These are phyloP conservation scores for Acacia pycnantha DNA, from an alignment of 331 rosid species.

Conservation along the genomic window DNA sequence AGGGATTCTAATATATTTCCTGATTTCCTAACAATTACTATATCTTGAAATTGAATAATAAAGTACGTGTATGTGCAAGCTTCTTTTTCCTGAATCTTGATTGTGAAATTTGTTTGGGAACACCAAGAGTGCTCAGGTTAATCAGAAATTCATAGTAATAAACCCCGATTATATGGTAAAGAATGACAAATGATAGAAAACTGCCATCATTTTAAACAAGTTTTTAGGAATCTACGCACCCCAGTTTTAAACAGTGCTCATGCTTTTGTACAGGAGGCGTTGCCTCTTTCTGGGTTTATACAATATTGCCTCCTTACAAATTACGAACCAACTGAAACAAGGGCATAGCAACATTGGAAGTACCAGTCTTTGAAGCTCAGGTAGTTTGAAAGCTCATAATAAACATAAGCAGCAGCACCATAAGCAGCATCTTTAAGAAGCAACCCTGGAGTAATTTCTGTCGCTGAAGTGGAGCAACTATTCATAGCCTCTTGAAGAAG, in stretches of 20 bases:
- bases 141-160: neutral
- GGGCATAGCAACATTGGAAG: constrained; percentile 26
- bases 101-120: neutral
- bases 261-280: neutral
- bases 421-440: constrained; percentile 98
- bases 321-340: neutral
- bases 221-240: neutral
- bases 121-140: neutral
- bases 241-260: neutral
- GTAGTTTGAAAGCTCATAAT: constrained; percentile 94
- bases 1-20: no score
- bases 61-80: neutral
- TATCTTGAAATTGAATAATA: constrained; percentile 1
- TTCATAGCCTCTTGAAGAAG: constrained; percentile 90
- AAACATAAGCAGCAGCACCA: constrained; percentile 97
- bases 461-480: constrained; percentile 74
- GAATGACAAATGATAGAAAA: constrained; percentile 18
- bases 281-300: neutral
- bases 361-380: constrained; percentile 93
- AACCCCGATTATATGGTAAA: neutral
- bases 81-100: neutral
- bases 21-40: no score
- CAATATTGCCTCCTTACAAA: neutral
- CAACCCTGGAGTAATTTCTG: constrained; percentile 83
- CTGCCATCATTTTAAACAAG: neutral